A percentile compares a stretch with the other conserved stretches of the same genome.
phyloP scores from a whole-genome alignment of 768 basidiomycete genomes.

The Scleroderma citrinum region DNA sequence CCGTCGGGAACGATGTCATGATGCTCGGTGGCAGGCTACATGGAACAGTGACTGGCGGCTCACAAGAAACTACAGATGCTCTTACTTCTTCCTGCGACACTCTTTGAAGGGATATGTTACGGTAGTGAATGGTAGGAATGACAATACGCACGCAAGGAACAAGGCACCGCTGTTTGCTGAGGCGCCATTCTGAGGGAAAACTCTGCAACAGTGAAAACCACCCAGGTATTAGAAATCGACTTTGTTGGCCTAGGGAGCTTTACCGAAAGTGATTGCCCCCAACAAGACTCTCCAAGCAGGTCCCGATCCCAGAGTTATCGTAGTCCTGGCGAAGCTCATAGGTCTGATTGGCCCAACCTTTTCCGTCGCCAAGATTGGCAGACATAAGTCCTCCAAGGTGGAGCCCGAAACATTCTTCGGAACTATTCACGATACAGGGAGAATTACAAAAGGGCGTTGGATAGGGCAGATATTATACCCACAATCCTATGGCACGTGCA shows the following conservation, averaged over 20 bases:
- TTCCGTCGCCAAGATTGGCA: conserved; percentile 45
- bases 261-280: conserved; percentile 48
- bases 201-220: conserved; percentile 24
- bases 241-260: not conserved
- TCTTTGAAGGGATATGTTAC: conserved; percentile 18
- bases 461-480: conserved; percentile 13
- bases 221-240: not conserved
- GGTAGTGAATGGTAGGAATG: not conserved
- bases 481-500: conserved; percentile 62
- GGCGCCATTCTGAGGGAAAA: conserved; percentile 56
- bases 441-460: not conserved
- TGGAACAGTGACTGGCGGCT: not conserved
- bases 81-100: conserved; percentile 43
- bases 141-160: conserved; percentile 49
- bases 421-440: conserved; percentile 18
- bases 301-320: conserved; percentile 30
- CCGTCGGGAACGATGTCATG: conserved; percentile 44
- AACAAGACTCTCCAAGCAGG: conserved; percentile 39
- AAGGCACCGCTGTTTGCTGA: conserved; percentile 42
- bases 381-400: conserved; percentile 33
- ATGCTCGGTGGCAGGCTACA: conserved; percentile 24
- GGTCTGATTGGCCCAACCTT: conserved; percentile 39
- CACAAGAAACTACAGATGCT: not conserved
- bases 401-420: conserved; percentile 34
- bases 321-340: conserved; percentile 42